Evolutionary conservation across 495 filamentous ascomycete genomes (phyloP), one percentile per base, ranked within the genome.

Genomic region (Echria macrotheca): DNA sequence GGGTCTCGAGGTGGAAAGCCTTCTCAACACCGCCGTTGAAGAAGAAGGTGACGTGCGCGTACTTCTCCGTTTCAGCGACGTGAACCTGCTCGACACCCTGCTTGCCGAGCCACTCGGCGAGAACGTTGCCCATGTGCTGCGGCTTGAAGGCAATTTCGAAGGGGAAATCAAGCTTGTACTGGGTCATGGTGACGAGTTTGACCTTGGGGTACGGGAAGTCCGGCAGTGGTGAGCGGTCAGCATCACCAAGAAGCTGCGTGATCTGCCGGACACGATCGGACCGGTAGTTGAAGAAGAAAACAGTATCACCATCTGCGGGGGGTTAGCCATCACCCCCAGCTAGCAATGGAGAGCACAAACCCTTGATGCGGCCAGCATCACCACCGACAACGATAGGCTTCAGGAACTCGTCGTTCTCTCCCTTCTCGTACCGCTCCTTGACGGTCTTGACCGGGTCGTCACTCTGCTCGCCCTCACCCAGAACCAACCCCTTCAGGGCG

Each of bases 201-300:
- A 94, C 88, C 74, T 91, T 91, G 44, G 93, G 93, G 75, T 91
- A 97, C 24, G 89, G 82, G 76, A 96, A 95, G 64, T 95, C 87
- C 46, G 93, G 88, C 52, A 74, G 77, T 42, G 91, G 89, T 14
- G 88, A 93, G 57, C 86, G 85, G 73, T 98, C 94, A 58, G 89
- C 81, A 64, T 83, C 86, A 60, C 93, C 94, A 22, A 98, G 74
- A 36, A 97, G 76, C 72, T 97, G 93, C 45, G 91, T 96, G 63
- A 97, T 84, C 65, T 98, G 91, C 57, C 94, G 89, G 43, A 95
- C 91, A 66, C 93, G 91, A 64, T 98, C 93, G 29, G 93, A 96
- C 57, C 93, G 91, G 80, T 98, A 98, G 81, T 98, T 98, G 86
- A 98, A 98, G 82, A 96, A 96, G 79, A 98, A 96, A 59, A 95